These are phyloP conservation scores for Sphaerulina vaccinii DNA, from an alignment of 2,329 filamentous ascomycete genomes.

Conservation along the genomic window DNA sequence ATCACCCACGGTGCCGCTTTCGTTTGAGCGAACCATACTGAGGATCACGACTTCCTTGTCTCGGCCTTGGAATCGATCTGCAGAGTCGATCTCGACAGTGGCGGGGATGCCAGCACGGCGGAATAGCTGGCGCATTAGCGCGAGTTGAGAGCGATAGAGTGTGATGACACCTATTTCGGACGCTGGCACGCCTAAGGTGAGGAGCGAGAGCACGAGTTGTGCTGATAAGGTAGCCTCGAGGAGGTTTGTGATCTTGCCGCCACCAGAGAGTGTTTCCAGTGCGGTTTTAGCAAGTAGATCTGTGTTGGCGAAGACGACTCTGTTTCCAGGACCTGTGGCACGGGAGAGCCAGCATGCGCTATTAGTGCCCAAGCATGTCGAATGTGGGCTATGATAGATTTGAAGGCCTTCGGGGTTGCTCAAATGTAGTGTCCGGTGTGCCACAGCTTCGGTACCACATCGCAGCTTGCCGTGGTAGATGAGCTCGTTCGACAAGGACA, in stretches of 20 bases:
- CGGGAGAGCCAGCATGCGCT: slow-evolving; percentile 71
- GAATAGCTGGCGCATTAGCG: slow-evolving; percentile 73
- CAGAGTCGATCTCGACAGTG: slow-evolving; percentile 89
- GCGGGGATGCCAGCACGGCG: slow-evolving; percentile 40
- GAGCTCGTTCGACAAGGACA: slow-evolving; percentile 86
- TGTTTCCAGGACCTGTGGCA: slow-evolving; percentile 66
- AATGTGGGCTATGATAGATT: slow-evolving; percentile 33
- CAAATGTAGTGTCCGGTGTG: slow-evolving; percentile 65
- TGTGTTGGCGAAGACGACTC: slow-evolving; percentile 87
- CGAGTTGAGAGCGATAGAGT: slow-evolving; percentile 90
- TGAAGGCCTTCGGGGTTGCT: slow-evolving; percentile 48
- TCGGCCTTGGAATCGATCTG: slow-evolving; percentile 92
- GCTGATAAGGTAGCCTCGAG: slow-evolving; percentile 75
- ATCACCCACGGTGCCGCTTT: slow-evolving; percentile 79
- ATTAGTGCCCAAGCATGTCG: slow-evolving; percentile 3
- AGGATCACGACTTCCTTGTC: slow-evolving; percentile 93
- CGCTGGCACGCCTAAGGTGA: slow-evolving; percentile 71
- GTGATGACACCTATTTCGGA: slow-evolving; percentile 90
- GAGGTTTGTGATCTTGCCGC: slow-evolving; percentile 80
- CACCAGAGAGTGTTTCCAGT: slow-evolving; percentile 61
- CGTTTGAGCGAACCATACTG: slow-evolving; percentile 83
- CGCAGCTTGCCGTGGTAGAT: slow-evolving; percentile 91
- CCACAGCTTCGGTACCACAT: slow-evolving; percentile 78
- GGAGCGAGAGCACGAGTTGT: slow-evolving; percentile 76
- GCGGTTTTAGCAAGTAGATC: slow-evolving; percentile 66